These are phyloP conservation scores for Phytomonas sp. DNA, from an alignment of 208 protist species.

Conservation along the genomic window DNA sequence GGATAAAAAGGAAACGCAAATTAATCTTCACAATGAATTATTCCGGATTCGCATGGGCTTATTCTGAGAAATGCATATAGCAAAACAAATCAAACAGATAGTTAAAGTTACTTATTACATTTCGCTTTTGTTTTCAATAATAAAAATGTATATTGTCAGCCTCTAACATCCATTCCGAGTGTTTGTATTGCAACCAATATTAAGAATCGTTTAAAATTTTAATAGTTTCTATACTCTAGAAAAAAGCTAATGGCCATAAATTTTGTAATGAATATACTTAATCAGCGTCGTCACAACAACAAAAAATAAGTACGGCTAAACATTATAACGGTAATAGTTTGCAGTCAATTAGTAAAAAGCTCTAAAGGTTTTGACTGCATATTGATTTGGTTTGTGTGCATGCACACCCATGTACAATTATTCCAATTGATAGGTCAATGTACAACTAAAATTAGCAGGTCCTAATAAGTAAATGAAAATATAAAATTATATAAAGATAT, in stretches of 20 bases:
- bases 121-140: background rate
- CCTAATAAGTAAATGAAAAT: background rate
- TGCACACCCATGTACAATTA: constrained; percentile 6
- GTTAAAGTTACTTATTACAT: background rate
- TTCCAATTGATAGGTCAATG: background rate
- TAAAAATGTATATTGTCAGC: background rate
- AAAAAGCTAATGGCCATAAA: background rate
- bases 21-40: background rate
- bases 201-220: background rate
- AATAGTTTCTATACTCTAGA: background rate
- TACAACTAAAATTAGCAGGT: background rate
- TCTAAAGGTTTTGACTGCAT: background rate
- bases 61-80: background rate
- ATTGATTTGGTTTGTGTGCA: background rate
- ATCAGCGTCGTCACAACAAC: background rate
- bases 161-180: background rate
- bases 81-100: background rate
- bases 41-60: background rate
- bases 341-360: background rate
- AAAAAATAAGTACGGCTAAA: background rate
- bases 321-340: background rate
- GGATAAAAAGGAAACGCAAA: background rate
- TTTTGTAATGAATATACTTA: background rate
- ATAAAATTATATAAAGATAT: constrained; percentile 2
- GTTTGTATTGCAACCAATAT: background rate